Evolutionary conservation across 2,329 filamentous ascomycete genomes (phyloP).

Genomic region (Trichoderma endophyticum): DNA sequence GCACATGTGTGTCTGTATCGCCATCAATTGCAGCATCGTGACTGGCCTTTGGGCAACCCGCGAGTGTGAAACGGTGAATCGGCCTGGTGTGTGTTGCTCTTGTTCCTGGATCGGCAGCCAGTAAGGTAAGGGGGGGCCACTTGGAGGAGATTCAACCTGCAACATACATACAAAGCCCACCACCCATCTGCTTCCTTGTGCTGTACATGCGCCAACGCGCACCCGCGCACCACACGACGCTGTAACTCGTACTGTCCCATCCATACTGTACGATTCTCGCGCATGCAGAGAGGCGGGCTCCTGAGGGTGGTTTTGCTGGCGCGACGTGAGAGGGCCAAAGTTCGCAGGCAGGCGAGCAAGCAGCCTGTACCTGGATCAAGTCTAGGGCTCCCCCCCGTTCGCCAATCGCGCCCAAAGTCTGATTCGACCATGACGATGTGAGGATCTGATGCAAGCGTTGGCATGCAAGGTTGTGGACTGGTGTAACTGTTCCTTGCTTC

Average conservation of each 20-base stretch:
- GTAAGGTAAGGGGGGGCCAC: not conserved
- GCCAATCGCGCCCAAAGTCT: not conserved
- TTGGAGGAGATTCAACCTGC: not conserved
- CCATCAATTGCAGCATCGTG: not conserved
- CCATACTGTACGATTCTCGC: not conserved
- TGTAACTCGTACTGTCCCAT: not conserved
- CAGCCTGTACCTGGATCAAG: not conserved
- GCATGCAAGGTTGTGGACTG: not conserved
- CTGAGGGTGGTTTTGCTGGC: constrained; percentile 3
- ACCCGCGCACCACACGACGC: not conserved
- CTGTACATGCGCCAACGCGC: not conserved
- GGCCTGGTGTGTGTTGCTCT: not conserved
- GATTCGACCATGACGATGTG: not conserved
- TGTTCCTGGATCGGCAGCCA: constrained; percentile 3
- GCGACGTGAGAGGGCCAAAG: not conserved
- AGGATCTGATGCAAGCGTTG: not conserved
- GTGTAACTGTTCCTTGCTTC: not conserved
- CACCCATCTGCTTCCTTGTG: not conserved
- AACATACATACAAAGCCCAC: not conserved
- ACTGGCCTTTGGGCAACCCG: not conserved
- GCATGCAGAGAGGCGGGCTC: not conserved
- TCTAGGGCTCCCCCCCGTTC: not conserved
- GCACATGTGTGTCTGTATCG: not conserved
- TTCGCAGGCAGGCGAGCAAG: not conserved
- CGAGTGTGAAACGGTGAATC: not conserved